These are phyloP conservation scores for Fomitiporia mediterranea DNA, from an alignment of 1,284 basidiomycete species.

Conservation along the genomic window DNA sequence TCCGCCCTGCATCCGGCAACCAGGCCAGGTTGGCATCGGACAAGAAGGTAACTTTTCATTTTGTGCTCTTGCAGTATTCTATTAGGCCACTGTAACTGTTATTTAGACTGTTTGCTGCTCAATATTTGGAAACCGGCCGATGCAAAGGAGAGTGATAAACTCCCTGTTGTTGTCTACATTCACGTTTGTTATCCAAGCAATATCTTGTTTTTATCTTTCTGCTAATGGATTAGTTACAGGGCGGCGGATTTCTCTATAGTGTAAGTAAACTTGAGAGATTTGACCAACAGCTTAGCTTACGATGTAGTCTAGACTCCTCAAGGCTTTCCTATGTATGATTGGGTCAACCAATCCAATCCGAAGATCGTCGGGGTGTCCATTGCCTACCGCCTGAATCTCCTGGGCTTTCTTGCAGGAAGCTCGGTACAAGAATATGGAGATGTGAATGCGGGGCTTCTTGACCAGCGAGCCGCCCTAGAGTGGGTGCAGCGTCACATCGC, in stretches of 20 bases:
- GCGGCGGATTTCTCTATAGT: slow-evolving; percentile 38
- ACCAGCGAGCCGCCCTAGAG: slow-evolving; percentile 42
- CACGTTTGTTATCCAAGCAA: slow-evolving; percentile 33
- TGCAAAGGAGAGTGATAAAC: slow-evolving; percentile 37
- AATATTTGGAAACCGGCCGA: slow-evolving; percentile 48
- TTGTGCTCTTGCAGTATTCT: neutral
- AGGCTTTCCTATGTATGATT: slow-evolving; percentile 51
- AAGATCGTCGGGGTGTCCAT: slow-evolving; percentile 51
- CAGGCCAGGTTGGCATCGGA: slow-evolving; percentile 39
- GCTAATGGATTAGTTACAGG: slow-evolving; percentile 24
- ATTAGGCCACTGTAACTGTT: neutral
- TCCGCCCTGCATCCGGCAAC: slow-evolving; percentile 38
- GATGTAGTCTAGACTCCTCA: slow-evolving; percentile 32
- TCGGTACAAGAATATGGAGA: slow-evolving; percentile 32
- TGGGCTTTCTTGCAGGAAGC: slow-evolving; percentile 49
- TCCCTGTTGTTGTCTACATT: slow-evolving; percentile 44
- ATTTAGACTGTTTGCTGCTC: slow-evolving; percentile 45
- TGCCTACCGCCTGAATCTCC: slow-evolving; percentile 48
- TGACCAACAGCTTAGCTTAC: neutral
- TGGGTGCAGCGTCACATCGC: slow-evolving; percentile 44
- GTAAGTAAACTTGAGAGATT: slow-evolving; percentile 24
- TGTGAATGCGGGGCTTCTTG: slow-evolving; percentile 42
- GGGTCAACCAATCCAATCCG: slow-evolving; percentile 44
- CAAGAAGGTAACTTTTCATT: slow-evolving; percentile 33
- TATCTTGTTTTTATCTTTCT: neutral